Percentiles rank a stretch among this genome's conserved stretches.
Conservation (phyloP, 2,329 filamentous ascomycete species). For the Pseudocercospora pini-densiflorae region DNA sequence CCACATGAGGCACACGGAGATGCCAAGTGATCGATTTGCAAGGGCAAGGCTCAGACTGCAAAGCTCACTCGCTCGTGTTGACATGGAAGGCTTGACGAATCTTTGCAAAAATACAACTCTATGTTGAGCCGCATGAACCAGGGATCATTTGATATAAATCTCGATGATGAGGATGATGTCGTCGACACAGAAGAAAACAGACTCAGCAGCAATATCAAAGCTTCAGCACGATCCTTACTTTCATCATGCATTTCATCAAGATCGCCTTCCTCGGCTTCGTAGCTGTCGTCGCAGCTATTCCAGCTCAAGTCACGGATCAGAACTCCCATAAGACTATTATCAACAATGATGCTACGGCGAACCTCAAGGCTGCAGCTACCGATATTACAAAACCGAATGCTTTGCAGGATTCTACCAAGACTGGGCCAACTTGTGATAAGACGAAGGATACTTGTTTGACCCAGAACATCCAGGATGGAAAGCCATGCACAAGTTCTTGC, state of each 20-base stretch:
- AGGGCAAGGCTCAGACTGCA: too few species aligned
- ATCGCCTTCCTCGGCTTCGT: background rate
- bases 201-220: background rate
- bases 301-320: background rate
- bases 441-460: background rate
- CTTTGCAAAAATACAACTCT: slow-evolving; percentile 1
- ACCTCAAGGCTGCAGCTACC: background rate
- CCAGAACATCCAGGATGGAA: background rate
- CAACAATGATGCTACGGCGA: background rate
- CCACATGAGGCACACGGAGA: background rate
- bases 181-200: background rate
- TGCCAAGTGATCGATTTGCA: background rate
- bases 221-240: background rate
- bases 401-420: background rate
- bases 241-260: background rate
- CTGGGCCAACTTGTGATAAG: background rate
- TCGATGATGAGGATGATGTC: background rate
- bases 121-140: background rate
- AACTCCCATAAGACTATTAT: background rate
- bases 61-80: background rate
- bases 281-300: background rate
- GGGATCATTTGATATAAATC: background rate
- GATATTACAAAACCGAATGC: background rate
- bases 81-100: background rate
- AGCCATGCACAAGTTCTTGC: background rate